Percentiles rank a stretch among this genome's conserved stretches.
Conservation (phyloP, 768 basidiomycete genomes). For the Coprinopsis cinerea region DNA sequence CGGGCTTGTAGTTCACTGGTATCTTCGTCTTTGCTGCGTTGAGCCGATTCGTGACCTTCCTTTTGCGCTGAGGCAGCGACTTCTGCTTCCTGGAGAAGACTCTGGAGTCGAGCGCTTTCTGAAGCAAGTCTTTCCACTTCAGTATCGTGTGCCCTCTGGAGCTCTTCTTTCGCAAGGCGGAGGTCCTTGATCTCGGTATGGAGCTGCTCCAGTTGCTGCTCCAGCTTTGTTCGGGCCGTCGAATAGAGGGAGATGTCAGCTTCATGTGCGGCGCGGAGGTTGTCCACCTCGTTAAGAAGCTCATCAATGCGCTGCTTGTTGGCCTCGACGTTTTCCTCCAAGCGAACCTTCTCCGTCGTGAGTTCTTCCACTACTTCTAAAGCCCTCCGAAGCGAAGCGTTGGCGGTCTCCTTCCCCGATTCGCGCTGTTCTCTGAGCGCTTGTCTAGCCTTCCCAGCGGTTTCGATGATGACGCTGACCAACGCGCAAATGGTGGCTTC, state of each 20-base stretch:
- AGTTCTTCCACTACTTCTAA: conserved; percentile 4
- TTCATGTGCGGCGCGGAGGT: not conserved
- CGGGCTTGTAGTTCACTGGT: not conserved
- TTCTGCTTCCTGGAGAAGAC: not conserved
- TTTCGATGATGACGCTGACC: conserved; percentile 32
- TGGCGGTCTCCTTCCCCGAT: not conserved
- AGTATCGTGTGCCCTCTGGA: conserved; percentile 9
- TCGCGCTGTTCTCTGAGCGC: conserved; percentile 11
- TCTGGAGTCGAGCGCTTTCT: conserved; percentile 6
- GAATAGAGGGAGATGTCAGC: conserved; percentile 1
- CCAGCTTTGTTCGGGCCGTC: conserved; percentile 3
- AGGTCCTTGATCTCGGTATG: conserved; percentile 9
- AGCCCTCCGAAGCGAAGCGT: not conserved
- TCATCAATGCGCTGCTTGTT: conserved; percentile 3
- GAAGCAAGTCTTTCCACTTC: conserved; percentile 11
- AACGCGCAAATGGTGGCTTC: conserved; percentile 31
- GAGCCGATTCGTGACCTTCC: not conserved
- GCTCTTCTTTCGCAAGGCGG: conserved; percentile 6
- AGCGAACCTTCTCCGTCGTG: not conserved
- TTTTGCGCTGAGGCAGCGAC: not conserved
- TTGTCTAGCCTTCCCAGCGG: conserved; percentile 22
- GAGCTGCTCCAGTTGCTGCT: conserved; percentile 8
- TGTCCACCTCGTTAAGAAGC: not conserved
- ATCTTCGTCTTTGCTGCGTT: not conserved
- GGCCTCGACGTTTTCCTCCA: not conserved